Evolutionary conservation across 495 filamentous ascomycete species (phyloP).

Genomic region (Daldinia decipiens): DNA sequence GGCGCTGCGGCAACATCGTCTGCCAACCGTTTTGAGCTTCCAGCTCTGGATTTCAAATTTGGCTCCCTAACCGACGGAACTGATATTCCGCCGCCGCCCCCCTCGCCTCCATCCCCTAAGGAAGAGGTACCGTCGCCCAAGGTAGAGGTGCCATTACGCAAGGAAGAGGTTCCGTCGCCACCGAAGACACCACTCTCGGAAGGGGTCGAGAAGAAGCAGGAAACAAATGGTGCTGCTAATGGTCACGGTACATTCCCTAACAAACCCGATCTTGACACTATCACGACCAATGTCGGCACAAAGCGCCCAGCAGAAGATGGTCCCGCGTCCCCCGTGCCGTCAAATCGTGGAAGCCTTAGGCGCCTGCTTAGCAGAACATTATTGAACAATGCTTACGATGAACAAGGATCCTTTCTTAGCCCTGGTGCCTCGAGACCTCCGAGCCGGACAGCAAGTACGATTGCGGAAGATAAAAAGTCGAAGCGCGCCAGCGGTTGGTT

Average conservation of each 20-base stretch:
- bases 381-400: constrained; percentile 58
- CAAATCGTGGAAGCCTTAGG: constrained; percentile 58
- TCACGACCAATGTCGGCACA: constrained; percentile 47
- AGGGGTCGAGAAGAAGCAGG: constrained; percentile 43
- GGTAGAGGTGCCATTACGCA: constrained; percentile 57
- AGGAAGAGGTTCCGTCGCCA: constrained; percentile 53
- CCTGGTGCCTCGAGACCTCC: constrained; percentile 48
- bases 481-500: constrained; percentile 64
- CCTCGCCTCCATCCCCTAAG: constrained; percentile 55
- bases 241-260: constrained; percentile 50
- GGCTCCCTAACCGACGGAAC: constrained; percentile 66
- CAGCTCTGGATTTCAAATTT: constrained; percentile 61
- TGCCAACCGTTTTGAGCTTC: constrained; percentile 63
- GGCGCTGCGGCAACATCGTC: constrained; percentile 36
- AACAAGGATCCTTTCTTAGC: constrained; percentile 48
- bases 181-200: constrained; percentile 46
- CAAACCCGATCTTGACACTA: constrained; percentile 44
- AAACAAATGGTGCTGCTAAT: constrained; percentile 48
- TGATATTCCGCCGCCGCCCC: constrained; percentile 64
- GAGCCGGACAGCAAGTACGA: constrained; percentile 51
- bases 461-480: constrained; percentile 53
- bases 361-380: constrained; percentile 58
- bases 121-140: constrained; percentile 44
- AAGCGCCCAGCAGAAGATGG: constrained; percentile 57
- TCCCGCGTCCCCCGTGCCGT: constrained; percentile 57